These are phyloP conservation scores for Orbilia quercus DNA, from an alignment of 2,329 filamentous ascomycete species.

Conservation along the genomic window DNA sequence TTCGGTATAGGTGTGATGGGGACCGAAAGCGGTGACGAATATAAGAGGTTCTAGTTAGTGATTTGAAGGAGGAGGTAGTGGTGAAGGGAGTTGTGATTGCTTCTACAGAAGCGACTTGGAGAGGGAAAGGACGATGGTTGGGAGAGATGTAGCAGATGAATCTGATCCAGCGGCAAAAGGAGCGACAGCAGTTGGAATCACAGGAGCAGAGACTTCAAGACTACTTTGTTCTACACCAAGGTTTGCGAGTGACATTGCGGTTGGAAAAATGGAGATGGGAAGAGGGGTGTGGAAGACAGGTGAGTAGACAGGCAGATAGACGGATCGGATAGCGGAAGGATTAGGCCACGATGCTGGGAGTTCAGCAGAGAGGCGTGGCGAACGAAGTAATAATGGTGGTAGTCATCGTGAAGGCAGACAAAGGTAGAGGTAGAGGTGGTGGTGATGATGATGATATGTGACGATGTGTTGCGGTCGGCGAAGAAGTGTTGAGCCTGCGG, in stretches of 20 bases:
- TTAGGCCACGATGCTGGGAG: not conserved
- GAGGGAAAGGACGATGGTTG: not conserved
- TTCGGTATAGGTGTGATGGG: constrained; percentile 15
- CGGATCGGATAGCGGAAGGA: not conserved
- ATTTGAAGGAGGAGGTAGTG: not conserved
- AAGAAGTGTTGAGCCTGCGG: constrained; percentile 7
- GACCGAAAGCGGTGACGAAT: constrained; percentile 47
- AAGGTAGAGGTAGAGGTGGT: not conserved
- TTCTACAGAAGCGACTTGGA: constrained; percentile 22
- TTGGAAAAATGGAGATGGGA: not conserved
- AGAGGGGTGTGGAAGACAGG: not conserved
- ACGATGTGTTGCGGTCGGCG: not conserved
- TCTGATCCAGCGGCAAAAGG: constrained; percentile 49
- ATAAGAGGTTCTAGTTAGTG: constrained; percentile 3
- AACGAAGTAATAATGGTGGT: not conserved
- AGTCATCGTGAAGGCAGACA: constrained; percentile 5
- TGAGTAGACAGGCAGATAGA: not conserved
- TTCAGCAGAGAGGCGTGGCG: constrained; percentile 27
- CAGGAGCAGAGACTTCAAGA: constrained; percentile 49
- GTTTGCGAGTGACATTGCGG: constrained; percentile 34
- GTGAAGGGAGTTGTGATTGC: not conserved
- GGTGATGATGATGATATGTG: not conserved
- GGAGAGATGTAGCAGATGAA: constrained; percentile 15
- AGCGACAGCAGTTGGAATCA: constrained; percentile 50
- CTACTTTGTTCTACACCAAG: constrained; percentile 44